Base-by-base conservation (phyloP, 2,329 filamentous ascomycete species). In the Xylaria sp. region DNA sequence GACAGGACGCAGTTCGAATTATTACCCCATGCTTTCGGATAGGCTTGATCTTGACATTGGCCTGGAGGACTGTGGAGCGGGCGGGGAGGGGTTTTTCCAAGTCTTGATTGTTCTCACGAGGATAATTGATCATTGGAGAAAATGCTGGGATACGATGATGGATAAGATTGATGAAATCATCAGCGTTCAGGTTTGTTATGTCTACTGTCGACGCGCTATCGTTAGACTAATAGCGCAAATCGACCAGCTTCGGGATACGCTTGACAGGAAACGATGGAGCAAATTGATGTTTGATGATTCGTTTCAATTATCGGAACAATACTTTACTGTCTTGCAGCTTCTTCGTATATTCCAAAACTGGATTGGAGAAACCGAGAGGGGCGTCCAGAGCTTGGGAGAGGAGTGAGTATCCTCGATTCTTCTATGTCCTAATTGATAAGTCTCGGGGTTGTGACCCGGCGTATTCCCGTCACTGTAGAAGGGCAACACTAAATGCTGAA, bases 241-340 rank as follows among this genome's bases (percentile, higher is more conserved):
- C 10, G 4, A 7, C 6, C 38, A 65, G 63, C 57, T 65, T 11
- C 63, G 60, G 56, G 63, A 65, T 20, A 69, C 69, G 4, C 62
- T 69, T 17, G 69, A 71, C 49, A 64, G 33, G 33, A 63, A 64
- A 28, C 54, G 66, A 53, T 69, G 66, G 69, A 31, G 54, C 54
- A 61, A 42, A 42, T 44, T 69, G 33, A 71, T 71, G 69, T 71
- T 71, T 36, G 69, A 69, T 20, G 63, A 69, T 26, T 68, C 66
- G 2, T 69, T 69, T 48, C 66, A 71, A 64, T 59, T 69, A 15
- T 69, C 69, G 6, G 66, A 66, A n/a, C 69, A 71, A 20, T 69
- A 71, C 46, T 71, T 71, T 15, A 71, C 66, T 4, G 63, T 69
- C 15, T 54, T 69, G 11, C 69, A 71, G 23, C 62, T 71, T 26